Conservation (phyloP, 345 rosid species). For the Eucalyptus erythrocorys region DNA sequence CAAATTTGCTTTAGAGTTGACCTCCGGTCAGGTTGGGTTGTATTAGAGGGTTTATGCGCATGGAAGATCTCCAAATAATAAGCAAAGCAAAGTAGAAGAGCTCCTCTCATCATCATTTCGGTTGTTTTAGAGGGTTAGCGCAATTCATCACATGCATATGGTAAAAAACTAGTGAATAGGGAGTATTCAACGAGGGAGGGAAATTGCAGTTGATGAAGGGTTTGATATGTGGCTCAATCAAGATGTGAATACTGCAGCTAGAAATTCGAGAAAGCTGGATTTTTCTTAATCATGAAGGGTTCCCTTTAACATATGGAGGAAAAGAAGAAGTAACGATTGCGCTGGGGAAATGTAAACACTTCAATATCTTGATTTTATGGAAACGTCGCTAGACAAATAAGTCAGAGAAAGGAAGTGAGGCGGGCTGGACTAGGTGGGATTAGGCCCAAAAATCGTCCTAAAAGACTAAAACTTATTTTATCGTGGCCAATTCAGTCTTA, state of each 20-base stretch:
- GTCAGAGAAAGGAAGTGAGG: not conserved
- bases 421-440: not conserved
- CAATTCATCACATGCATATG: not conserved
- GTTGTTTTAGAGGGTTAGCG: not conserved
- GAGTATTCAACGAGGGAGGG: not conserved
- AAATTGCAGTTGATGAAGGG: not conserved
- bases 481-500: not conserved
- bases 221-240: not conserved
- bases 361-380: not conserved
- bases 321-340: not conserved
- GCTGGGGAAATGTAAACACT: not conserved
- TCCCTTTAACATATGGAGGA: not conserved
- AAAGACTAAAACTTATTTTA: not conserved
- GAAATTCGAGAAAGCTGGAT: not conserved
- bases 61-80: not conserved
- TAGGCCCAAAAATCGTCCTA: not conserved
- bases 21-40: no score
- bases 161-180: not conserved
- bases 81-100: not conserved
- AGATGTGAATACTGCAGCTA: not conserved
- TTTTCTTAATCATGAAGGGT: not conserved
- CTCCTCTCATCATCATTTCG: not conserved
- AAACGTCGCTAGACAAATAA: not conserved
- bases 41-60: not conserved
- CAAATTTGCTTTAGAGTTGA: not conserved